Conservation (phyloP, 2,329 filamentous ascomycete species). For the Calonectria hongkongensis region DNA sequence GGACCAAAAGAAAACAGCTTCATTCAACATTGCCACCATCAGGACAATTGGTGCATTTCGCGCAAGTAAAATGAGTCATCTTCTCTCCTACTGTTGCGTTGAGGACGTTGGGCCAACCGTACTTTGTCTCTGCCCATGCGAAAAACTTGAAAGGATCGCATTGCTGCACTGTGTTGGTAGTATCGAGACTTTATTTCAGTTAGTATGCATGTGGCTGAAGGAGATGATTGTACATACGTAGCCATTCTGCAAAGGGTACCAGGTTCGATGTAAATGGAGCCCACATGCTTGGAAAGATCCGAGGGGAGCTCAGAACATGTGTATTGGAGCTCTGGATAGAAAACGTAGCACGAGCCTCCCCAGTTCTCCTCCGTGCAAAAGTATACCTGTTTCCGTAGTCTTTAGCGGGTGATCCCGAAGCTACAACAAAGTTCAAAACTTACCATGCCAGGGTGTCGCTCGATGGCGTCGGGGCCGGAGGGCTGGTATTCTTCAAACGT, state of each 20-base stretch:
- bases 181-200: constrained; percentile 40
- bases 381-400: constrained; percentile 46
- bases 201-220: constrained; percentile 6
- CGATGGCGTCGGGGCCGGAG: constrained; percentile 11
- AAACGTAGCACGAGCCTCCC: constrained; percentile 50
- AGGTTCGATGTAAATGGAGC: constrained; percentile 52
- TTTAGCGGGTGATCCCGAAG: constrained; percentile 29
- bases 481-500: constrained; percentile 44
- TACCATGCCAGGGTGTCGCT: constrained; percentile 48
- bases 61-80: constrained; percentile 54
- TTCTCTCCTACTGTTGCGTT: constrained; percentile 40
- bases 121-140: constrained; percentile 53
- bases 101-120: constrained; percentile 49
- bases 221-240: constrained; percentile 41
- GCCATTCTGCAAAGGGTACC: constrained; percentile 52
- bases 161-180: constrained; percentile 33
- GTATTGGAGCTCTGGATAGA: constrained; percentile 51
- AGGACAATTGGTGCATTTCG: constrained; percentile 51
- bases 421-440: not conserved
- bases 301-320: constrained; percentile 48
- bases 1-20: not conserved
- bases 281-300: constrained; percentile 49
- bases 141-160: constrained; percentile 44
- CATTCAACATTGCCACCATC: constrained; percentile 26
- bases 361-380: constrained; percentile 54